Evolutionary conservation across 2,329 filamentous ascomycete genomes (phyloP).

Genomic region (Zymoseptoria ardabiliae): DNA sequence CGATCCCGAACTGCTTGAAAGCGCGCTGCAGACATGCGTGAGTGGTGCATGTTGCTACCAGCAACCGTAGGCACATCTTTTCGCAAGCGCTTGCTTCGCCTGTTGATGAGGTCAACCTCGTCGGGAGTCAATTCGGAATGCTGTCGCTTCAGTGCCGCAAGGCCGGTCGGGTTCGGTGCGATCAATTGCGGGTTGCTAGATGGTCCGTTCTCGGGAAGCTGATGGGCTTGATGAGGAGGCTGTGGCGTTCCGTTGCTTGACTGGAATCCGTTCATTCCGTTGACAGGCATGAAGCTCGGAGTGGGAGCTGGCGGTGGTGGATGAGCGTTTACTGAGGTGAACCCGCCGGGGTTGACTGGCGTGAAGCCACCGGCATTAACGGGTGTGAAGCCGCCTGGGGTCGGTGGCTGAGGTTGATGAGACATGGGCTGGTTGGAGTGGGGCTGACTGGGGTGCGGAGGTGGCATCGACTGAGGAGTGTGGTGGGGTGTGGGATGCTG

Average conservation of each 20-base stretch:
- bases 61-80: slow-evolving; percentile 80
- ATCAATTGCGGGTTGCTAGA: slow-evolving; percentile 12
- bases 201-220: slow-evolving; percentile 48
- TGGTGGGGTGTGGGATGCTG: slow-evolving; percentile 9
- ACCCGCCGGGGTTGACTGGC: slow-evolving; percentile 25
- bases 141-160: slow-evolving; percentile 61
- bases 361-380: slow-evolving; percentile 52
- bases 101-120: slow-evolving; percentile 41
- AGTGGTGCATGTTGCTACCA: slow-evolving; percentile 93
- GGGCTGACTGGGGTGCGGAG: slow-evolving; percentile 50
- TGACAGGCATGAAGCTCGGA: slow-evolving; percentile 51
- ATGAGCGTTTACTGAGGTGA: slow-evolving; percentile 58
- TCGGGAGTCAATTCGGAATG: slow-evolving; percentile 39
- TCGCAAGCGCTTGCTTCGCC: slow-evolving; percentile 87
- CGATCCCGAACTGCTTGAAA: slow-evolving; percentile 51
- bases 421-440: slow-evolving; percentile 33
- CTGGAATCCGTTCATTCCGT: slow-evolving; percentile 41
- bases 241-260: slow-evolving; percentile 21
- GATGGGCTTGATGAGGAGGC: background rate
- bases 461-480: slow-evolving; percentile 25
- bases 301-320: slow-evolving; percentile 19
- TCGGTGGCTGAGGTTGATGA: slow-evolving; percentile 47
- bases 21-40: slow-evolving; percentile 70
- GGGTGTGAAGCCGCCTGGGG: slow-evolving; percentile 60
- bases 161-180: slow-evolving; percentile 21